Percentiles rank a stretch among this genome's conserved stretches.
Conservation (phyloP, 352 stramenopile genomes). For the Globisporangium apiculatum region DNA sequence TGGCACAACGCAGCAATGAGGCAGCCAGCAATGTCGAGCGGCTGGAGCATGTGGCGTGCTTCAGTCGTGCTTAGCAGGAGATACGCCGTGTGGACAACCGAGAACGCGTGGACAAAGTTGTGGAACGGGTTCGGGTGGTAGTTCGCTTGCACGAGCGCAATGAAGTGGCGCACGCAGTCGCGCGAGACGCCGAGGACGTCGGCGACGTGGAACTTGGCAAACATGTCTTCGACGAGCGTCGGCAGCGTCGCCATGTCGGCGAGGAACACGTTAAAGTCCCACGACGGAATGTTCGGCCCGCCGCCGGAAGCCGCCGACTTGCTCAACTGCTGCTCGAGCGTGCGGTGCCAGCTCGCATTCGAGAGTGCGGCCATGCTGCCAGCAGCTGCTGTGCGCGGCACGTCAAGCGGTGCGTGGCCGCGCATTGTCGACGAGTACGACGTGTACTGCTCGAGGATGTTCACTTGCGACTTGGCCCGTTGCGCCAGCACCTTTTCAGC, state of each 20-base stretch:
- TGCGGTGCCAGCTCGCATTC: constrained; percentile 5
- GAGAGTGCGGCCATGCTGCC: neutral
- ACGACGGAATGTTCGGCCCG: constrained; percentile 28
- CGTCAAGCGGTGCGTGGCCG: constrained; percentile 21
- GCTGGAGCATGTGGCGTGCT: constrained; percentile 58
- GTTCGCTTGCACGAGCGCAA: constrained; percentile 70
- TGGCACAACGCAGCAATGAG: constrained; percentile 85
- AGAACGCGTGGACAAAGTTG: constrained; percentile 89
- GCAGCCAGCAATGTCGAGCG: constrained; percentile 79
- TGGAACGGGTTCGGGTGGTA: constrained; percentile 89
- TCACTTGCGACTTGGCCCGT: constrained; percentile 65
- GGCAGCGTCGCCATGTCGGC: constrained; percentile 42
- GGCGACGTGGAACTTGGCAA: constrained; percentile 64
- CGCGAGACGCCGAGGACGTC: constrained; percentile 52
- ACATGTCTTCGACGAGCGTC: constrained; percentile 64
- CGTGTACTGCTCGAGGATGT: constrained; percentile 72
- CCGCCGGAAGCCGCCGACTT: constrained; percentile 5
- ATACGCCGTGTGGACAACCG: constrained; percentile 82
- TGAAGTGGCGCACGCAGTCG: constrained; percentile 67
- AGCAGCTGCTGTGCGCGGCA: constrained; percentile 2
- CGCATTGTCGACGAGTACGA: constrained; percentile 43
- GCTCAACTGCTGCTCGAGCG: constrained; percentile 10
- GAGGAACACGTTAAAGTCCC: constrained; percentile 81
- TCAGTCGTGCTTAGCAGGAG: constrained; percentile 73
- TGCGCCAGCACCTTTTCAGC: constrained; percentile 68